Conservation (phyloP, 495 filamentous ascomycete species). For the Aspergillus bridgeri region DNA sequence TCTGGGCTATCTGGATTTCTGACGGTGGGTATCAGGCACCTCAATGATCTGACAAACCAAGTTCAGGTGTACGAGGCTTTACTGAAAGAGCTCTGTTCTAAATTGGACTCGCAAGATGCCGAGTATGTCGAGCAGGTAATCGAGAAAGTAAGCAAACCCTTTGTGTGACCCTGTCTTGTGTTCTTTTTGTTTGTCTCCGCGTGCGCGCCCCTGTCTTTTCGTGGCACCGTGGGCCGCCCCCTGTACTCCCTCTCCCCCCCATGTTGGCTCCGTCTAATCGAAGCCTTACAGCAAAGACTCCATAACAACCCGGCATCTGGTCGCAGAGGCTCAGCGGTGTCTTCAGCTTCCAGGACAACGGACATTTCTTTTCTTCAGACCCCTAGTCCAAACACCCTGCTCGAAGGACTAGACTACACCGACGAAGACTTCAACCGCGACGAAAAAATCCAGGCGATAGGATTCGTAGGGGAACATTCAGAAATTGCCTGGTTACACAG, state of each 20-base stretch:
- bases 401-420: slow-evolving; percentile 50
- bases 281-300: slow-evolving; percentile 5
- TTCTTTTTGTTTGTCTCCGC: not conserved
- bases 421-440: slow-evolving; percentile 57
- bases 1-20: slow-evolving; percentile 6
- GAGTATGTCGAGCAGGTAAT: slow-evolving; percentile 37
- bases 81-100: slow-evolving; percentile 35
- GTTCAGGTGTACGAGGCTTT: slow-evolving; percentile 34
- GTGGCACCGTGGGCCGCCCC: not conserved
- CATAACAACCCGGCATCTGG: slow-evolving; percentile 11
- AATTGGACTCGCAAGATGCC: slow-evolving; percentile 30
- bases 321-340: slow-evolving; percentile 13
- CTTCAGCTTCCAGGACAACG: slow-evolving; percentile 12
- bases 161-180: not conserved
- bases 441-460: slow-evolving; percentile 48
- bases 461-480: slow-evolving; percentile 62
- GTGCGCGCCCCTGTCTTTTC: not conserved
- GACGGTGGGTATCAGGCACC: slow-evolving; percentile 29
- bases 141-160: slow-evolving; percentile 23
- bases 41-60: slow-evolving; percentile 38
- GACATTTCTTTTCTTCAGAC: slow-evolving; percentile 16
- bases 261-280: not conserved
- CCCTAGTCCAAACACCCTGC: slow-evolving; percentile 41
- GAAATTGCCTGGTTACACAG: slow-evolving; percentile 59
- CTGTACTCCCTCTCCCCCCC: not conserved